Base-by-base conservation (phyloP, 352 stramenopile genomes). In the Globisporangium cystogenes region DNA sequence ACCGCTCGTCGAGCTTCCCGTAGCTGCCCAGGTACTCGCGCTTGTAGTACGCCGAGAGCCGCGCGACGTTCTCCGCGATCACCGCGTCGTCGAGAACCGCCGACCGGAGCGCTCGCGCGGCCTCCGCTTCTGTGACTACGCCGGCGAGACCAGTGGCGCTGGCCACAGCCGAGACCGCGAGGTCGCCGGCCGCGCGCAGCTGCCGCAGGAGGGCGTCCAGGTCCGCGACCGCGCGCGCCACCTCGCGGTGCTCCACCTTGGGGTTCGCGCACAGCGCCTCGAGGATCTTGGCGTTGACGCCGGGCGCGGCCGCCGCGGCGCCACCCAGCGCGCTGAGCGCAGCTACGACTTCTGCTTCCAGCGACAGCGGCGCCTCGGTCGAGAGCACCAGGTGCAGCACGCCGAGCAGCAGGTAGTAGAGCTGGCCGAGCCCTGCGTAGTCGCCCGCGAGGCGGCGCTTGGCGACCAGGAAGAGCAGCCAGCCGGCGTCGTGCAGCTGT, bases 281-380 rank as follows among this genome's bases (percentile, higher is more conserved):
- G 20, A 86, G 47, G 10, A 86, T 69, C 39, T 73, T 56, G 0
- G 50, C 51, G 51, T 57, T 57, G 39, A 57, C 74, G 0, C 45
- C 62, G 16, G 36, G 26, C 42, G 20, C 37, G 35, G 16, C 14
- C 53, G 48, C 27, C 1, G 23, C n/a, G 8, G 57, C 3, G 5
- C 39, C 54, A 16, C 84, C 80, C 20, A 95, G 69, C 0, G 85
- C 77, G 56, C 77, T 95, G 4, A 95, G 51, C 14, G 85, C 82
- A 0, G 82, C 82, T 0, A 80, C 82, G 31, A 90, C 82, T 56
- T 95, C 81, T 0, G 76, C 82, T 59, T 95, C 85, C 16, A 95
- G 66, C 4, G 77, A 84, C 8, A 62, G 69, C 14, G 57, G 50
- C 18, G 56, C 26, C 3, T 76, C 58, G 43, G 77, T 66, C 29